Base-by-base conservation (phyloP, 2,329 filamentous ascomycete genomes). In the Tolypocladium tundrense region DNA sequence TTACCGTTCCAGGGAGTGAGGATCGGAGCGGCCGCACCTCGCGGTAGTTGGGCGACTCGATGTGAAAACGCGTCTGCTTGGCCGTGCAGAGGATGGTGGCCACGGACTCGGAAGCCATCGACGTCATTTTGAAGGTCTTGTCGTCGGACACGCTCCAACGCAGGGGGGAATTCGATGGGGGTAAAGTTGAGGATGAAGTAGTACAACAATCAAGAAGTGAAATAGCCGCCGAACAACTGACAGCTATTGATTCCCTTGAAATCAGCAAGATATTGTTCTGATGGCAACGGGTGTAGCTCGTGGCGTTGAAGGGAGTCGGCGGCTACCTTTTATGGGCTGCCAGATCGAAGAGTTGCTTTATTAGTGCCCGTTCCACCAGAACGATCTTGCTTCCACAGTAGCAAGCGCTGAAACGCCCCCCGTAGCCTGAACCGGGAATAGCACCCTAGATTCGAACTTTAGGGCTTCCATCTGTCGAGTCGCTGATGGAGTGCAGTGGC, bases 31-130 rank as follows among this genome's bases (percentile, higher is more conserved):
- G 37, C 55, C 60, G 37, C 69, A 85, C 83, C 74, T 87, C 83
- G 59, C 75, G 79, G 69, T 75, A 80, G 66, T 76, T 85, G 35
- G 78, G 76, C 61, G 70, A 80, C 61, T 72, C 80, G 60, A 77
- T 84, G 66, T 86, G 82, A 61, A 88, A 88, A 13, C 85, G 79
- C 2, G 84, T 88, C 66, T 88, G 85, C 64, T 86, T 87, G 67
- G 83, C 85, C 24, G 82, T 84, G 63, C 83, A 85, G 54, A 86
- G 72, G 58, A 88, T 80, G 3, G 78, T 77, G 16, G 79, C 72
- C 39, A 76, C 78, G 6, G 77, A 78, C 62, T 81, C 77, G 13
- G 78, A 73, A 57, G 73, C 72, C 65, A 78, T 79, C 16, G 77
- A 79, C 52, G 76, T 77, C 77, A 79, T 79, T 21, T 52, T 37